phyloP scores from a whole-genome alignment of 768 basidiomycete genomes.

The Neoboletus magnificus region DNA sequence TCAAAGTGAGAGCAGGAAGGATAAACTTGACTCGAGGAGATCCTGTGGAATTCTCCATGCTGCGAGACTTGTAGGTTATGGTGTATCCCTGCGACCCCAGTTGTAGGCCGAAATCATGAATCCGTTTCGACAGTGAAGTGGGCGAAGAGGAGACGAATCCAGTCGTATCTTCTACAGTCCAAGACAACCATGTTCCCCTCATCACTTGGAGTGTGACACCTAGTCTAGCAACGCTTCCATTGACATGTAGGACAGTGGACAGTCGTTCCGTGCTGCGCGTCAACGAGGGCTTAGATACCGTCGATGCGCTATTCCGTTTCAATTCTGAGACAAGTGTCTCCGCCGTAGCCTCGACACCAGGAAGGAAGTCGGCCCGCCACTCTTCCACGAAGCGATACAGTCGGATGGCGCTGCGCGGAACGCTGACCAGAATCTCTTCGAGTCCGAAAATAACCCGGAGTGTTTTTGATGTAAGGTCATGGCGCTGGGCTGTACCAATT shows the following conservation, averaged over 20 bases:
- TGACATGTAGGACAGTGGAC: slow-evolving; percentile 42
- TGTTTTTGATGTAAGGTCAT: slow-evolving; percentile 40
- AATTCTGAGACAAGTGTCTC: slow-evolving; percentile 66
- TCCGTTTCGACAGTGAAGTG: slow-evolving; percentile 29
- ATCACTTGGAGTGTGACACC: slow-evolving; percentile 75
- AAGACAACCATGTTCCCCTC: slow-evolving; percentile 85
- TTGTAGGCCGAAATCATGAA: slow-evolving; percentile 60
- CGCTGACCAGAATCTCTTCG: slow-evolving; percentile 47
- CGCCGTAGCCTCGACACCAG: slow-evolving; percentile 66
- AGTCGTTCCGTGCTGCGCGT: slow-evolving; percentile 10
- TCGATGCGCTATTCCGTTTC: slow-evolving; percentile 39
- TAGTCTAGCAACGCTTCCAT: slow-evolving; percentile 48
- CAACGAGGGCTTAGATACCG: slow-evolving; percentile 31
- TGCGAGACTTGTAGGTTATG: slow-evolving; percentile 48
- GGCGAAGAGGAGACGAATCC: slow-evolving; percentile 44
- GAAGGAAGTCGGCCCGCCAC: slow-evolving; percentile 78
- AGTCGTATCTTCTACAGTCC: slow-evolving; percentile 55
- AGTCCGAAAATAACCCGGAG: slow-evolving; percentile 46
- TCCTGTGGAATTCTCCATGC: slow-evolving; percentile 32
- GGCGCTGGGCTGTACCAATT: slow-evolving; percentile 44
- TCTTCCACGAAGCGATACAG: slow-evolving; percentile 77
- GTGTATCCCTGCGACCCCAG: slow-evolving; percentile 58
- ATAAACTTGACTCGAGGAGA: slow-evolving; percentile 56
- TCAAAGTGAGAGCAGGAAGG: slow-evolving; percentile 63
- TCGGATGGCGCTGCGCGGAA: slow-evolving; percentile 79